Percentiles rank a stretch among this genome's conserved stretches.
Evolutionary conservation across 495 filamentous ascomycete species (phyloP).

Genomic region (Eremomyces bilateralis): DNA sequence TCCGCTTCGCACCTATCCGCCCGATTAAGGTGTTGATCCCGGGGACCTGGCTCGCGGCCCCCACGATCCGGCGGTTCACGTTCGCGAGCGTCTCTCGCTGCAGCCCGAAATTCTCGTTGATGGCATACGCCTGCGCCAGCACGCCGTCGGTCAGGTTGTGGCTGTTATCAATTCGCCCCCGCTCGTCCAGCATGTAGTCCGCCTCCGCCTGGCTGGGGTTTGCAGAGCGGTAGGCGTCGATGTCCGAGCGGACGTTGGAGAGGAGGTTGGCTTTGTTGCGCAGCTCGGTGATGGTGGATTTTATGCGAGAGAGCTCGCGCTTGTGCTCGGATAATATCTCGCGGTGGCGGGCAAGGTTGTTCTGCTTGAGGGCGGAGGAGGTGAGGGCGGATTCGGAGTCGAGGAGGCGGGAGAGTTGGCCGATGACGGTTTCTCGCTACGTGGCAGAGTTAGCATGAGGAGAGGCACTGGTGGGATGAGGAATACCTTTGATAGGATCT

Average conservation of each 20-base stretch:
- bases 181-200: conserved; percentile 93
- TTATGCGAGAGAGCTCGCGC: conserved; percentile 56
- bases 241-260: conserved; percentile 74
- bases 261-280: conserved; percentile 84
- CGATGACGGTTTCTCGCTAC: conserved; percentile 61
- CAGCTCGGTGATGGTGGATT: conserved; percentile 40
- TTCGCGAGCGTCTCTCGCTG: conserved; percentile 71
- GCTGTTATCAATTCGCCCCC: conserved; percentile 60
- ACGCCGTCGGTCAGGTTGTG: conserved; percentile 77
- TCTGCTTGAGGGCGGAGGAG: conserved; percentile 80
- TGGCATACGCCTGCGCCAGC: conserved; percentile 88
- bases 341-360: conserved; percentile 79
- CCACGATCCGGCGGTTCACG: conserved; percentile 74
- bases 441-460: neutral
- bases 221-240: conserved; percentile 60
- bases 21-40: conserved; percentile 85
- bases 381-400: conserved; percentile 83
- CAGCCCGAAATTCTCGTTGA: conserved; percentile 72
- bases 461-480: neutral
- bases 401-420: conserved; percentile 70
- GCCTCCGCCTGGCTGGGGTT: conserved; percentile 68
- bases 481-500: conserved; percentile 54
- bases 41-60: conserved; percentile 72
- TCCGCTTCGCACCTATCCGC: conserved; percentile 86
- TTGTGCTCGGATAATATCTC: conserved; percentile 76